Conservation (phyloP, 345 rosid species). For the Camelina sativa region DNA sequence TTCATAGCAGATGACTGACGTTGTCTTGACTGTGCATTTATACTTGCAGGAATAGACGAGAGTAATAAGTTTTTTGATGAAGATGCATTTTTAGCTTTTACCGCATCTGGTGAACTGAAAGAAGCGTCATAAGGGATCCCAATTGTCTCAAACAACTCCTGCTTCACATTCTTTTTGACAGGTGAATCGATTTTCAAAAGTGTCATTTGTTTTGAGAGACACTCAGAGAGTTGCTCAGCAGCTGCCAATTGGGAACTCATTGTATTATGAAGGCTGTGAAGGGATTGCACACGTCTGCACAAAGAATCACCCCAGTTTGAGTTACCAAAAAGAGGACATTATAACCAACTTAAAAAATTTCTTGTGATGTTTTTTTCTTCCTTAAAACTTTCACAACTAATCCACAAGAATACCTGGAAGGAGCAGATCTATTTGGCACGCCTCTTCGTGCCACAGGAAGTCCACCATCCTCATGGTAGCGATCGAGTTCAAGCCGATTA, state of each 20-base stretch:
- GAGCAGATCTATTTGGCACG: slow-evolving; percentile 55
- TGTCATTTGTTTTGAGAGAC: slow-evolving; percentile 87
- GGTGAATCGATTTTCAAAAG: slow-evolving; percentile 74
- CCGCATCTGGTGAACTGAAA: slow-evolving; percentile 72
- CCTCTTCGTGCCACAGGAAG: slow-evolving; percentile 53
- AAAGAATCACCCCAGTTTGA: slow-evolving; percentile 35
- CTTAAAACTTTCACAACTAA: slow-evolving; percentile 12
- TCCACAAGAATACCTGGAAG: slow-evolving; percentile 64
- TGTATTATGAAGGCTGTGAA: slow-evolving; percentile 77
- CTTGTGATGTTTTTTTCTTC: not conserved
- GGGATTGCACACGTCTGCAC: slow-evolving; percentile 69
- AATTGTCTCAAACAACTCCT: slow-evolving; percentile 85
- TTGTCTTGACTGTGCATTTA: slow-evolving; percentile 62
- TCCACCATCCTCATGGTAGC: slow-evolving; percentile 66
- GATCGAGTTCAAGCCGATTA: slow-evolving; percentile 80
- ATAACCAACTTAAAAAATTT: slow-evolving; percentile 19
- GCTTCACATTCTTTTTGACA: slow-evolving; percentile 64
- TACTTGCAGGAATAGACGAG: slow-evolving; percentile 63
- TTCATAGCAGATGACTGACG: slow-evolving; percentile 61
- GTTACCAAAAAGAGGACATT: slow-evolving; percentile 8
- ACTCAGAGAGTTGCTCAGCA: slow-evolving; percentile 87
- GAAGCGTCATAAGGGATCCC: slow-evolving; percentile 83
- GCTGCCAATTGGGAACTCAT: slow-evolving; percentile 78
- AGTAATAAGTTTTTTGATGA: slow-evolving; percentile 50
- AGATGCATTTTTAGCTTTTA: slow-evolving; percentile 50